Evolutionary conservation across 179 eudicot species (phyloP), one percentile per base, ranked within the genome.

Genomic region (Camellia oleifera): DNA sequence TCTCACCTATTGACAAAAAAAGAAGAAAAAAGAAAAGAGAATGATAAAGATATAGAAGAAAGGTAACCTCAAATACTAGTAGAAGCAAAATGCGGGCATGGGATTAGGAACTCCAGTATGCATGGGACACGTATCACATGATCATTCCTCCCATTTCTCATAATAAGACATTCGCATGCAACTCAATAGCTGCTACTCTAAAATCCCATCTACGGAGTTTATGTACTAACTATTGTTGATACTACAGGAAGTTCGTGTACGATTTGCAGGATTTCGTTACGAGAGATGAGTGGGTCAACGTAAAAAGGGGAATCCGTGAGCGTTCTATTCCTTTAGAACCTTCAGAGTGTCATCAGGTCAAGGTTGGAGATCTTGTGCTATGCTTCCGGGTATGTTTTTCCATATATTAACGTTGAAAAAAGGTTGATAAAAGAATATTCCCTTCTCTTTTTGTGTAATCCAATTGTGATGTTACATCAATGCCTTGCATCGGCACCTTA

Each of bases 261-360:
- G 99, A 82, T 94, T 92, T 91, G 86, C 93, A 72, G 97, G 98
- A 60, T 96, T 91, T 70, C 77, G 86, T 66, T 81, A 85, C 53
- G 83, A 83, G 52, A 60, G 99, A 96, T 82, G 98, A 96, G 83
- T 96, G 99, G 99, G 93, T 92, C 66, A 92, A 89, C 77, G 90
- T 91, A 11, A 88, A 81, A 84, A 80, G 77, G 54, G 90, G 85
- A 72, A 88, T 94, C 17, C 92, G 98, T 11, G 92, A 92, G 68
- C 99, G 99, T 77, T 96, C 99, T 56, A 86, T 96, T 81, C 98
- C 99, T 81, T 81, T 96, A 26, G 97, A 92, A 78, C 80, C 88
- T 78, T 96, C 97, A 63, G 99, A 96, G 79, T 96, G 99, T 84
- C 85, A 87, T 78, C 95, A 81, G 79, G 88, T 96, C 83, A 86